A percentile compares a stretch with the other conserved stretches of the same genome.
Conservation (phyloP, 495 filamentous ascomycete genomes). For the Niebla homalea region DNA sequence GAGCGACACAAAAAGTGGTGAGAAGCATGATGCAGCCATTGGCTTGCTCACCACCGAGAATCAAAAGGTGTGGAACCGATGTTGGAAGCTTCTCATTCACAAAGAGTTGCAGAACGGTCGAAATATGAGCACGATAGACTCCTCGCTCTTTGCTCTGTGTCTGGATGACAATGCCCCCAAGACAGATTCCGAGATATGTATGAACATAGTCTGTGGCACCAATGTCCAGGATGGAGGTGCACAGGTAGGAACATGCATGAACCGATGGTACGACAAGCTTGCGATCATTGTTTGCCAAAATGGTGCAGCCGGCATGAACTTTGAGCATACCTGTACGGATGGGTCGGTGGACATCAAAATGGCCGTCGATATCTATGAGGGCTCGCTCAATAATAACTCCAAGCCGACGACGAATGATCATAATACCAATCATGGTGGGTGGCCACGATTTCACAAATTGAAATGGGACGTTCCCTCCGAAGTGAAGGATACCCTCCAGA, state of each 20-base stretch:
- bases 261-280: slow-evolving; percentile 8
- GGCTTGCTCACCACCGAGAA: slow-evolving; percentile 2
- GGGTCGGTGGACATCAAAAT: slow-evolving; percentile 4
- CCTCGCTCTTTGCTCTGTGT: slow-evolving; percentile 3
- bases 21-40: neutral
- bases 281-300: slow-evolving; percentile 3
- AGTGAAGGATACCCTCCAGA: neutral
- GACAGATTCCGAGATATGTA: neutral
- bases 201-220: slow-evolving; percentile 2
- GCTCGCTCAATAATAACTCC: neutral
- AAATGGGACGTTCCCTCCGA: neutral
- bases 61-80: slow-evolving; percentile 2
- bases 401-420: neutral
- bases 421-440: neutral
- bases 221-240: neutral
- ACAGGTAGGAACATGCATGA: slow-evolving; percentile 4
- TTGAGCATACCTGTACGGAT: slow-evolving; percentile 6
- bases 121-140: slow-evolving; percentile 3
- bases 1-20: neutral
- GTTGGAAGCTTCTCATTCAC: neutral
- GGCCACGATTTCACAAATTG: neutral
- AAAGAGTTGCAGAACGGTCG: neutral
- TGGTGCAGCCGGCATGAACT: slow-evolving; percentile 5
- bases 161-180: slow-evolving; percentile 1
- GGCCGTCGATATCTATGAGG: slow-evolving; percentile 4